phyloP scores from a whole-genome alignment of 2,329 filamentous ascomycete species.

The Alternaria atra region DNA sequence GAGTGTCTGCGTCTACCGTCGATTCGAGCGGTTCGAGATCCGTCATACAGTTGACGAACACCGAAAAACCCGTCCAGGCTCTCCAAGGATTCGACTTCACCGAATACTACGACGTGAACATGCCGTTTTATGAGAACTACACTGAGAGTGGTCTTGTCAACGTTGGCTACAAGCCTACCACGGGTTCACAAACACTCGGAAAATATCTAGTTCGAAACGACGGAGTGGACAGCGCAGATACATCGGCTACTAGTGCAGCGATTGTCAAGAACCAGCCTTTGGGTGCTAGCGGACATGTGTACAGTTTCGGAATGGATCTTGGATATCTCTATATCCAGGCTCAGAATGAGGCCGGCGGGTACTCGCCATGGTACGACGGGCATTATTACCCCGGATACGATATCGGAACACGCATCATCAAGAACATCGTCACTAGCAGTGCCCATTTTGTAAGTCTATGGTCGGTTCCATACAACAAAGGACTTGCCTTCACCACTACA shows the following conservation, averaged over 20 bases:
- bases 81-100: conserved; percentile 12
- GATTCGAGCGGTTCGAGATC: conserved; percentile 10
- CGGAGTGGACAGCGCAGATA: conserved; percentile 12
- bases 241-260: conserved; percentile 9
- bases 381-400: conserved; percentile 19
- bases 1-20: conserved; percentile 10
- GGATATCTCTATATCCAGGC: conserved; percentile 11
- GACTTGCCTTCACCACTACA: conserved; percentile 15
- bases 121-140: conserved; percentile 18
- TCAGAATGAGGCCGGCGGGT: conserved; percentile 8
- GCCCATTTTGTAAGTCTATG: conserved; percentile 13
- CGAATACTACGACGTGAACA: conserved; percentile 11
- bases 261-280: conserved; percentile 14
- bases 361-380: conserved; percentile 14
- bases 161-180: conserved; percentile 14
- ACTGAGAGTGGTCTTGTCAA: conserved; percentile 8
- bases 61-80: conserved; percentile 8
- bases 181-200: conserved; percentile 9
- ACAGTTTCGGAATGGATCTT: conserved; percentile 17
- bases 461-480: conserved; percentile 19
- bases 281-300: conserved; percentile 11
- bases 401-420: conserved; percentile 16
- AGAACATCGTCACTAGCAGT: conserved; percentile 15
- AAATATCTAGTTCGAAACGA: conserved; percentile 7
- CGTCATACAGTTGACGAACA: conserved; percentile 10